Percentiles rank a stretch among this genome's conserved stretches.
These are phyloP conservation scores for Sugiyamaella smithiae DNA, from an alignment of 805 yeast genomes.

Conservation along the genomic window DNA sequence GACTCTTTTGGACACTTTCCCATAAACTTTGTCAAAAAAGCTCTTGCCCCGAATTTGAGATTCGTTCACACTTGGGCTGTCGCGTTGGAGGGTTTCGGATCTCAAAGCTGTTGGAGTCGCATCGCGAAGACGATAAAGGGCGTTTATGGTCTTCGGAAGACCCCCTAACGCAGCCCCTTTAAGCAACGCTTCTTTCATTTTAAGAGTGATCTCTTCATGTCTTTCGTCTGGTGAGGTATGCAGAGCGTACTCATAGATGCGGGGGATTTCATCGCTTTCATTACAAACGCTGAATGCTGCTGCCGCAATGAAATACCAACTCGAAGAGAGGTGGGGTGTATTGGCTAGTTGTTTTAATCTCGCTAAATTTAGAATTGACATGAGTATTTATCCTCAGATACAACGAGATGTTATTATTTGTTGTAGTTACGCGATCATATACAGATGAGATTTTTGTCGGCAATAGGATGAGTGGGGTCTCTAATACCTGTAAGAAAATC, in stretches of 20 bases:
- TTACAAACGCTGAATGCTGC: conserved; percentile 80
- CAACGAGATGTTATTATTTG: no score
- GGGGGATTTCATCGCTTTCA: conserved; percentile 76
- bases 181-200: conserved; percentile 72
- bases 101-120: conserved; percentile 58
- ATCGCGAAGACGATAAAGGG: conserved; percentile 60
- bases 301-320: conserved; percentile 80
- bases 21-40: conserved; percentile 74
- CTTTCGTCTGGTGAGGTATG: conserved; percentile 7
- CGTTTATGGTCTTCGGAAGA: conserved; percentile 79
- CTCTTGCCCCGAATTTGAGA: conserved; percentile 48
- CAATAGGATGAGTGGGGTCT: no score
- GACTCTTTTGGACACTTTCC: conserved; percentile 69
- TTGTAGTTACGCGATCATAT: no score
- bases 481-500: no score
- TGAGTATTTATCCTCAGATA: conserved; percentile 3
- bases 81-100: conserved; percentile 29
- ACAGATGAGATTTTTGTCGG: no score
- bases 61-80: conserved; percentile 17
- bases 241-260: conserved; percentile 66
- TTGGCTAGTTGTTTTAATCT: conserved; percentile 52
- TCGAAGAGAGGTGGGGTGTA: conserved; percentile 51
- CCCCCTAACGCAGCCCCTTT: conserved; percentile 81
- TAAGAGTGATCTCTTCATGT: conserved; percentile 42
- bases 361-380: conserved; percentile 47